Conservation (phyloP, 2,329 filamentous ascomycete species). For the Aspergillus neoniger region DNA sequence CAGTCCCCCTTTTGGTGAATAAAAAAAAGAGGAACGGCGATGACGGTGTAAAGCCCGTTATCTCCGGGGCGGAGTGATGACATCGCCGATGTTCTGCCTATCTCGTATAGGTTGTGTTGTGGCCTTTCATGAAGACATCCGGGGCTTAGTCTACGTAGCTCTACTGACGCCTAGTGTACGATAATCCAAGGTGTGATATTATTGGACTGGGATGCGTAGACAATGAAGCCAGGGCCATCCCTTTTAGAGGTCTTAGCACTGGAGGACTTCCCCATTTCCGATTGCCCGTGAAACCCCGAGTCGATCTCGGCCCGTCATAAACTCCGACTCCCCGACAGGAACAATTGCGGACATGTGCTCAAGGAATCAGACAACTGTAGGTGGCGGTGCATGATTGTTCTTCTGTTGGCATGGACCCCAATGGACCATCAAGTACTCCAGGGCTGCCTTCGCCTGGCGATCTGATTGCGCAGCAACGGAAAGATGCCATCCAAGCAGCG, state of each 20-base stretch:
- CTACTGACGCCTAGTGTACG: background rate
- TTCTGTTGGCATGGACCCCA: constrained; percentile 41
- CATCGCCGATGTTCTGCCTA: too few species aligned
- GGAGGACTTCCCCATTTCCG: too few species aligned
- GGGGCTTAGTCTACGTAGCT: background rate
- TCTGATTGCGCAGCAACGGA: constrained; percentile 39
- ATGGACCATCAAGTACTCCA: constrained; percentile 33
- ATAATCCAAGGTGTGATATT: background rate
- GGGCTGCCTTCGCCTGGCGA: constrained; percentile 36
- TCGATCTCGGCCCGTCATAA: constrained; percentile 32
- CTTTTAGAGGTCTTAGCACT: too few species aligned
- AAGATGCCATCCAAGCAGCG: constrained; percentile 32
- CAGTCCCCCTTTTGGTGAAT: too few species aligned
- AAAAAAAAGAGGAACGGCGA: background rate
- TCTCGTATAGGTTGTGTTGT: background rate
- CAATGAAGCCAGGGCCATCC: background rate
- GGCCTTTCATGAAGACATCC: background rate
- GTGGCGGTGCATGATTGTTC: constrained; percentile 10
- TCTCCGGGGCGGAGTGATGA: constrained; percentile 21
- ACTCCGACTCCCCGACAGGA: constrained; percentile 27
- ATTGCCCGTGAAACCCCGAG: too few species aligned
- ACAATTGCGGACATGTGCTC: constrained; percentile 11
- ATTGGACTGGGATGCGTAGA: background rate
- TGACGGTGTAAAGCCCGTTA: constrained; percentile 22
- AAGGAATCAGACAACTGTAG: constrained; percentile 17